Base-by-base conservation (phyloP, 2,329 filamentous ascomycete species). In the Sclerotinia subarctica region DNA sequence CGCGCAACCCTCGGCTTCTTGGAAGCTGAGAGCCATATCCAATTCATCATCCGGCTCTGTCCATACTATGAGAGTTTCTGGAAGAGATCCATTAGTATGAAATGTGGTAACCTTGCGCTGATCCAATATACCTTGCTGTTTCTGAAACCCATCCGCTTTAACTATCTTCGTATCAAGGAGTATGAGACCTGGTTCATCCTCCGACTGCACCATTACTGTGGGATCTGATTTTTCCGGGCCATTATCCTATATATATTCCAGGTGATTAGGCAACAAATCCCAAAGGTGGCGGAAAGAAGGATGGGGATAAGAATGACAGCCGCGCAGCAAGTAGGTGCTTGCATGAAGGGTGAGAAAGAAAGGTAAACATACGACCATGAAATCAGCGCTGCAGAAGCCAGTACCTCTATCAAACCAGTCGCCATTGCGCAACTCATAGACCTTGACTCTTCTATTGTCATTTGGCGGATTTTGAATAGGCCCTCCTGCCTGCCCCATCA, bases 351-450 rank as follows among this genome's bases (percentile, higher is more conserved):
- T 59, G 56, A 66, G 57, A 26, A 46, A 56, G n/a, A 32, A 10
- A 52, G 47, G 15, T 26, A 26, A 52, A 72, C 76, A 56, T 75
- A 78, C 76, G 59, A 73, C 71, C 35, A 72, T 66, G 59, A 74
- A 77, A 6, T 70, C 67, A 59, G 94, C 93, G 69, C 88, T 92
- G 79, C 95, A 98, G 80, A 97, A 97, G 71, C 95, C 95, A 59
- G 95, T 99, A 72, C 95, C 95, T 77, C 94, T 87, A 81, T 99
- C 95, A 79, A 94, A 97, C 95, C 95, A 99, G 87, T 98, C 95
- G 85, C 96, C 97, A 82, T 97, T 93, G 80, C 92, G 93, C 76
- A 99, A 86, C 83, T 98, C 95, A 81, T 99, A 99, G 78, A 99
- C 95, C 85, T 99, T 99, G 81, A 98, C 95, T 85, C 95, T 86